phyloP scores from a whole-genome alignment of 352 stramenopile species.

The Plasmopara halstedii region DNA sequence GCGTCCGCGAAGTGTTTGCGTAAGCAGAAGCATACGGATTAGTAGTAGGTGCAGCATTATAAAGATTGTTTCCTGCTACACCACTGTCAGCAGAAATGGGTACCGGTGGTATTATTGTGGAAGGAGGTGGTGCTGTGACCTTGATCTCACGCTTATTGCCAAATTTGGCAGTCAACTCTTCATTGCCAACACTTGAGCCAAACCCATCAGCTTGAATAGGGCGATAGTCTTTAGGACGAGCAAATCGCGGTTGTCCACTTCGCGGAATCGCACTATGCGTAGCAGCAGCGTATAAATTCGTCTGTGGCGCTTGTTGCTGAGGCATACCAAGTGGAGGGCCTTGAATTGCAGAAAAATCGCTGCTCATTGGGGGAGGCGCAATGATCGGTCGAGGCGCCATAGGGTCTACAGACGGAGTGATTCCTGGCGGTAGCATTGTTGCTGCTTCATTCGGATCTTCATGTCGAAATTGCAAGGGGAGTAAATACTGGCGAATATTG shows the following conservation, averaged over 20 bases:
- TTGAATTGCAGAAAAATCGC: slow-evolving; percentile 35
- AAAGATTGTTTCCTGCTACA: neutral
- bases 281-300: slow-evolving; percentile 63
- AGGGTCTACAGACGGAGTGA: slow-evolving; percentile 65
- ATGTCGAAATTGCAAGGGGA: slow-evolving; percentile 84
- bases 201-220: slow-evolving; percentile 86
- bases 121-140: slow-evolving; percentile 63
- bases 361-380: slow-evolving; percentile 50
- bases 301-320: slow-evolving; percentile 33
- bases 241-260: slow-evolving; percentile 32
- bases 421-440: slow-evolving; percentile 58
- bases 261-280: slow-evolving; percentile 79
- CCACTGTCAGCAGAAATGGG: slow-evolving; percentile 5
- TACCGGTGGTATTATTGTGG: slow-evolving; percentile 13
- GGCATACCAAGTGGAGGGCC: slow-evolving; percentile 19
- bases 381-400: slow-evolving; percentile 54
- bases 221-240: slow-evolving; percentile 66
- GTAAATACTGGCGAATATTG: slow-evolving; percentile 74
- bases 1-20: slow-evolving; percentile 12
- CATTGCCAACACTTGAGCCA: slow-evolving; percentile 83
- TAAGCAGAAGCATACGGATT: slow-evolving; percentile 58
- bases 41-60: slow-evolving; percentile 13
- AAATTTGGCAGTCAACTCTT: slow-evolving; percentile 84
- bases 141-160: slow-evolving; percentile 82
- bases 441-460: slow-evolving; percentile 62